A percentile compares a stretch with the other conserved stretches of the same genome.
Conservation (phyloP, 2,329 filamentous ascomycete species). For the Clonostachys sp. region DNA sequence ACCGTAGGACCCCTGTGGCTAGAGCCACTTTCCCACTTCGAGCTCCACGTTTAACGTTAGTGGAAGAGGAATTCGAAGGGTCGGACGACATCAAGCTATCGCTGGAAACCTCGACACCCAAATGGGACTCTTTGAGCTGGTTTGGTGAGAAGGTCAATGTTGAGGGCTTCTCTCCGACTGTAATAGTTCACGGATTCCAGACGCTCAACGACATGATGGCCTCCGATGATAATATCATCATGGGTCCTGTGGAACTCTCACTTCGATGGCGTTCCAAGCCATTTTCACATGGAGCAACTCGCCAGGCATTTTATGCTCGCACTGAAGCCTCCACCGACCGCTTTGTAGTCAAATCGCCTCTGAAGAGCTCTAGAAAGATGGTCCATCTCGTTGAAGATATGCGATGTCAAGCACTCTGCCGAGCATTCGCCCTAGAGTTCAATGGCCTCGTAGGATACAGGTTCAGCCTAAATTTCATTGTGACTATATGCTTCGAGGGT, state of each 20-base stretch:
- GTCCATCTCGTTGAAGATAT: slow-evolving; percentile 28
- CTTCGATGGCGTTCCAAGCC: slow-evolving; percentile 20
- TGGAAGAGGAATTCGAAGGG: background rate
- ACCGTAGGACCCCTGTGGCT: background rate
- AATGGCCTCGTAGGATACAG: slow-evolving; percentile 18
- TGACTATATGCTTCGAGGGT: slow-evolving; percentile 19
- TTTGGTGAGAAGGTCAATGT: slow-evolving; percentile 16
- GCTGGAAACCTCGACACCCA: slow-evolving; percentile 13
- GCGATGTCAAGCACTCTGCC: slow-evolving; percentile 29
- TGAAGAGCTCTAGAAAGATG: slow-evolving; percentile 12
- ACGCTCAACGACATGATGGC: slow-evolving; percentile 29
- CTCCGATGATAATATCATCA: slow-evolving; percentile 23
- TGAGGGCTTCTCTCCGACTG: slow-evolving; percentile 21
- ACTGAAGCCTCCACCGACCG: slow-evolving; percentile 14
- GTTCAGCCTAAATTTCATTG: slow-evolving; percentile 23
- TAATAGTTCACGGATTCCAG: slow-evolving; percentile 12
- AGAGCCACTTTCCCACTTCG: background rate
- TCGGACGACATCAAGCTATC: background rate
- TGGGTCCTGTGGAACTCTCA: slow-evolving; percentile 22
- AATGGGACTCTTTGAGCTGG: slow-evolving; percentile 17
- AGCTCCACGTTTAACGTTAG: background rate
- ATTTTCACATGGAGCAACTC: slow-evolving; percentile 23
- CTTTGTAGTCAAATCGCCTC: slow-evolving; percentile 28
- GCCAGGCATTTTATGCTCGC: slow-evolving; percentile 26
- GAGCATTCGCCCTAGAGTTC: slow-evolving; percentile 33